Evolutionary conservation across 192 early-diverging fungal species (phyloP), one percentile per base, ranked within the genome.

Genomic region (Coemansia sp.): DNA sequence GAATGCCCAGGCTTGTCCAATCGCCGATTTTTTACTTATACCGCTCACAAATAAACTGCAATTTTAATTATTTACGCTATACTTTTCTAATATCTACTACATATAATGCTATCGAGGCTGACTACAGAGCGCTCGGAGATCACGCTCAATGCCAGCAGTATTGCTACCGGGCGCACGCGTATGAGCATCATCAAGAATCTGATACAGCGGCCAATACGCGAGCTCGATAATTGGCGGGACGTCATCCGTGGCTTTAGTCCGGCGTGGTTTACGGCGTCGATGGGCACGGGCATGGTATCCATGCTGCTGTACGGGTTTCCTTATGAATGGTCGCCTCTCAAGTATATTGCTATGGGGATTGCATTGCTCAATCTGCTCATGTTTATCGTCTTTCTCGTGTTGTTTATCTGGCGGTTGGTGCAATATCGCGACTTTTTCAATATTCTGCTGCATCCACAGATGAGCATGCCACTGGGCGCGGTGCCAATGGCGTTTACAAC

Each of bases 401-500:
- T 85, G 25, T 69, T 81, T 21, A 17, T 49, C 9, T 62, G 60
- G 28, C 62, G 85, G 1, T 31, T 73, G 10, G 57, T 66, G 2
- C 56, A 68, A 46, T 75, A 75, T 62, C 82, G 84, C 57, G 76
- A 78, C 34, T 59, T 85, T 5, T 50, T 68, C 55, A 40, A 52
- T 11, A 77, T 82, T 7, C 67, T 86, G 49, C n/a, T 83, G 28
- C 82, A 85, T 23, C 78, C 85, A 20, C 72, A 78, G 28, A 60
- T 75, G 40, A 74, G 78, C 58, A 70, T 86, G 71, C 57, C 73
- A 5, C 50, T 86, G 38, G 85, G 85, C 49, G 70, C 84, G 1
- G 71, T 82, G 12, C 85, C 85, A 0, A 85, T 86, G 85, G 81
- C 75, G 1, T 60, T 85, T 38, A 63, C 71, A 26, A 85, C 82